These are phyloP conservation scores for Lipomyces sp. DNA, from an alignment of 805 yeast species.

Conservation along the genomic window DNA sequence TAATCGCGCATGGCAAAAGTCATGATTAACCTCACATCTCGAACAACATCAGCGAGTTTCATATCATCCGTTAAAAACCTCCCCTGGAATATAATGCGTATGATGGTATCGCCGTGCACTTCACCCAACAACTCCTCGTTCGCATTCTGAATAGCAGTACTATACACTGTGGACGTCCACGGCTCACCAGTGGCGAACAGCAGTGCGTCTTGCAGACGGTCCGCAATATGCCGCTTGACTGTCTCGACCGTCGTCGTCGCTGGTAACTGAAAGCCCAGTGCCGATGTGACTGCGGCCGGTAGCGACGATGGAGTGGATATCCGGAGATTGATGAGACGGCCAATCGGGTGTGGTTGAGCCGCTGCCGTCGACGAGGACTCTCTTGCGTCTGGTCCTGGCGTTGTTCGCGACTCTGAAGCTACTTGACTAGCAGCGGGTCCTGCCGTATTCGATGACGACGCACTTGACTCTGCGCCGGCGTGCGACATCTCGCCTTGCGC, in stretches of 20 bases:
- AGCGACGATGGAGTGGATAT: slow-evolving; percentile 28
- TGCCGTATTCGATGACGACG: not conserved
- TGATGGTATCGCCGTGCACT: slow-evolving; percentile 18
- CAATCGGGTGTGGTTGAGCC: not conserved
- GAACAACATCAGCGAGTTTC: slow-evolving; percentile 18
- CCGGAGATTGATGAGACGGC: slow-evolving; percentile 15
- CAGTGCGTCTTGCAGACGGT: slow-evolving; percentile 24
- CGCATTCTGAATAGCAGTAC: slow-evolving; percentile 21
- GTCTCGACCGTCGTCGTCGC: slow-evolving; percentile 14
- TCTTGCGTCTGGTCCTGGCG: not conserved
- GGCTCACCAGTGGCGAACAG: slow-evolving; percentile 31
- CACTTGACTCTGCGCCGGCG: not conserved
- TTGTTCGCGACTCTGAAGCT: not conserved
- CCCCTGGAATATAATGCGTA: slow-evolving; percentile 33
- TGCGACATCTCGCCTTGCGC: not conserved
- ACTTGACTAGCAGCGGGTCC: not conserved
- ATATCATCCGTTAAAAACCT: slow-evolving; percentile 26
- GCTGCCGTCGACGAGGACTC: not conserved
- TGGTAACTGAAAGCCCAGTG: slow-evolving; percentile 21
- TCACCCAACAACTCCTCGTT: slow-evolving; percentile 22
- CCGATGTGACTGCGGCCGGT: slow-evolving; percentile 15
- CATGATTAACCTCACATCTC: slow-evolving; percentile 8
- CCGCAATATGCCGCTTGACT: slow-evolving; percentile 24
- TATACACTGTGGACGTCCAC: slow-evolving; percentile 30
- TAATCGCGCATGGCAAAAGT: not conserved